These are phyloP conservation scores for Circinella minor DNA, from an alignment of 371 early-diverging fungal genomes.

Conservation along the genomic window DNA sequence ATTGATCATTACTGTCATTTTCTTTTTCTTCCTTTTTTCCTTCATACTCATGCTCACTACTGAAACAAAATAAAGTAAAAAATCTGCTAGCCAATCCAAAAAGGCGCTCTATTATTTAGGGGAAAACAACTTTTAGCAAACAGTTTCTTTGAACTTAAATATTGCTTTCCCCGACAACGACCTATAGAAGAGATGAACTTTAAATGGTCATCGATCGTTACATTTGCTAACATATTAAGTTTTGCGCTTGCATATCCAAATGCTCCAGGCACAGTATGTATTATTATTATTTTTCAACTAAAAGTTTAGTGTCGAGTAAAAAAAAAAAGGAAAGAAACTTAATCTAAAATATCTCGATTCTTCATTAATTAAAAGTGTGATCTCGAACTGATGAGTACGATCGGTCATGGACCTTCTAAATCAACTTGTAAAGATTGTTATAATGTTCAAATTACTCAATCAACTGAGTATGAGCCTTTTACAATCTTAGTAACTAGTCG, in stretches of 20 bases:
- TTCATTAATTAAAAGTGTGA: conserved; percentile 32
- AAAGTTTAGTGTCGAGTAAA: too few species aligned
- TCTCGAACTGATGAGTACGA: conserved; percentile 42
- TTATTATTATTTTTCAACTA: too few species aligned
- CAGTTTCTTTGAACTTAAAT: too few species aligned
- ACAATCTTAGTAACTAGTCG: conserved; percentile 33
- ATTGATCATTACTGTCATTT: too few species aligned
- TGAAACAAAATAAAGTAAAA: too few species aligned
- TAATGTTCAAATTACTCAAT: conserved; percentile 23
- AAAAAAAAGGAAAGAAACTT: too few species aligned
- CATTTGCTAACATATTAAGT: not conserved
- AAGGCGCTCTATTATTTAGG: too few species aligned
- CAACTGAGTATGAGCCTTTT: conserved; percentile 8
- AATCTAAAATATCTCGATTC: not conserved
- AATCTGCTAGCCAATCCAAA: too few species aligned
- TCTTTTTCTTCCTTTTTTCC: too few species aligned
- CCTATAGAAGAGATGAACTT: not conserved
- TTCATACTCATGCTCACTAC: too few species aligned
- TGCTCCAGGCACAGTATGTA: conserved; percentile 52
- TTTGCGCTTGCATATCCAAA: conserved; percentile 32
- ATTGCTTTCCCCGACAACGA: not conserved
- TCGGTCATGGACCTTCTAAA: conserved; percentile 53
- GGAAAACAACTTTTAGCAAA: too few species aligned
- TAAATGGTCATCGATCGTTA: conserved; percentile 2
- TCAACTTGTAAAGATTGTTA: conserved; percentile 47